phyloP scores from a whole-genome alignment of 2,329 filamentous ascomycete species.

The Stemphylium beticola region DNA sequence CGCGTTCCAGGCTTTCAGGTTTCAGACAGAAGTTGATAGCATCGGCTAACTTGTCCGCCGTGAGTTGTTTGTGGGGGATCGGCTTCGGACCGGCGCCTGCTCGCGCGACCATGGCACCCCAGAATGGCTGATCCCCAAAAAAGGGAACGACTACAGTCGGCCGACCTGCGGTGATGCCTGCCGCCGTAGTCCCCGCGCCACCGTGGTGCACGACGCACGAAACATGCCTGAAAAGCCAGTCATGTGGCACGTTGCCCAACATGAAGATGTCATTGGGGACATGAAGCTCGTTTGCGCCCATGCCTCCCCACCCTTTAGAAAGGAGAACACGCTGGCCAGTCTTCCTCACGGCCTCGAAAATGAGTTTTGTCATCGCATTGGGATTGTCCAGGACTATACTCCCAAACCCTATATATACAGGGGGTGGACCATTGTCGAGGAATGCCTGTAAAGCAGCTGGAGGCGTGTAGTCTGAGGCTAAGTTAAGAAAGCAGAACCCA shows the following conservation, averaged over 20 bases:
- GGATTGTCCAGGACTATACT: conserved; percentile 63
- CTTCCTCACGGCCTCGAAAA: conserved; percentile 55
- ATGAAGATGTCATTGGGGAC: conserved; percentile 53
- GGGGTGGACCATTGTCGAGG: conserved; percentile 55
- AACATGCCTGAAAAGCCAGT: conserved; percentile 83
- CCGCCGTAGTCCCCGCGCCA: conserved; percentile 82
- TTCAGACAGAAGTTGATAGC: conserved; percentile 56
- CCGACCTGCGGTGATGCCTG: conserved; percentile 76
- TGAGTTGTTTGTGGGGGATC: conserved; percentile 52
- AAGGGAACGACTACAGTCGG: conserved; percentile 83
- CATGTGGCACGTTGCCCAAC: conserved; percentile 76
- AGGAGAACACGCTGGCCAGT: conserved; percentile 56
- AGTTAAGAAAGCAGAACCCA: too few species aligned
- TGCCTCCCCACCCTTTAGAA: conserved; percentile 51
- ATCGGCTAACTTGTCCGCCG: conserved; percentile 50
- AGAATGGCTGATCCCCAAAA: conserved; percentile 67
- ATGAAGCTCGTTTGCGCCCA: background rate
- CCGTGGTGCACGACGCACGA: conserved; percentile 83
- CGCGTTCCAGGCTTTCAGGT: conserved; percentile 25
- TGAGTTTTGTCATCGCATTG: conserved; percentile 50
- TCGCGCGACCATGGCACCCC: conserved; percentile 56
- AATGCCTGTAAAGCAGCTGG: conserved; percentile 38
- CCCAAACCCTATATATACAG: conserved; percentile 64
- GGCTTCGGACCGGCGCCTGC: conserved; percentile 60
- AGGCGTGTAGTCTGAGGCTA: too few species aligned